Conservation (phyloP, 257 asterid species). For the Leptodermis oblonga region DNA sequence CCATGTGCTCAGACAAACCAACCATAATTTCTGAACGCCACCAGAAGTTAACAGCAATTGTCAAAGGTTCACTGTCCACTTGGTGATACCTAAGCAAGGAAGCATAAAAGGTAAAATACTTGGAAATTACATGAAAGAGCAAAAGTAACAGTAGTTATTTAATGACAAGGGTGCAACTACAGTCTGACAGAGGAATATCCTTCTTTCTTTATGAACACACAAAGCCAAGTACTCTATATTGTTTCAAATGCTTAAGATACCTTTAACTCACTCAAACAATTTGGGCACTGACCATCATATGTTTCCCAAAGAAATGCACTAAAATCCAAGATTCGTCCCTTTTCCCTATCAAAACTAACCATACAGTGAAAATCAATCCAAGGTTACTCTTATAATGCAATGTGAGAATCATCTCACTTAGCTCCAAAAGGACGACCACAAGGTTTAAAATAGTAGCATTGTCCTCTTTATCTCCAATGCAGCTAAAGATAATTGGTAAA, state of each 20-base stretch:
- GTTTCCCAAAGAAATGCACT: background rate
- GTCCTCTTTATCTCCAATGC: background rate
- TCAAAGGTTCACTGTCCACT: constrained; percentile 84
- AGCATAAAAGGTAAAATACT: constrained; percentile 1
- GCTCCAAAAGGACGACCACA: background rate
- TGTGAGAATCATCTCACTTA: background rate
- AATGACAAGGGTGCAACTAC: background rate
- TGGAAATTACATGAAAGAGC: background rate
- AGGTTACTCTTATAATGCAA: background rate
- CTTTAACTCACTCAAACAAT: background rate
- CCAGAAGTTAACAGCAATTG: constrained; percentile 94
- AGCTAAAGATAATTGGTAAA: background rate
- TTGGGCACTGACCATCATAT: background rate
- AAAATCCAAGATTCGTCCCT: background rate
- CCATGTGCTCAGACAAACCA: constrained; percentile 85
- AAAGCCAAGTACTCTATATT: background rate
- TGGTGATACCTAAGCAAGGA: constrained; percentile 82
- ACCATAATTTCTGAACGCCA: constrained; percentile 77
- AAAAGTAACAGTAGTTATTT: background rate
- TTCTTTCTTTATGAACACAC: constrained; percentile 1
- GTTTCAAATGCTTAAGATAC: background rate
- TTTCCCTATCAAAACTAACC: background rate
- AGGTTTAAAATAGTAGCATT: background rate
- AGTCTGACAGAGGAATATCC: background rate
- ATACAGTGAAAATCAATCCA: background rate